These are phyloP conservation scores for Ramaria rubella DNA, from an alignment of 768 basidiomycete genomes.

Conservation along the genomic window DNA sequence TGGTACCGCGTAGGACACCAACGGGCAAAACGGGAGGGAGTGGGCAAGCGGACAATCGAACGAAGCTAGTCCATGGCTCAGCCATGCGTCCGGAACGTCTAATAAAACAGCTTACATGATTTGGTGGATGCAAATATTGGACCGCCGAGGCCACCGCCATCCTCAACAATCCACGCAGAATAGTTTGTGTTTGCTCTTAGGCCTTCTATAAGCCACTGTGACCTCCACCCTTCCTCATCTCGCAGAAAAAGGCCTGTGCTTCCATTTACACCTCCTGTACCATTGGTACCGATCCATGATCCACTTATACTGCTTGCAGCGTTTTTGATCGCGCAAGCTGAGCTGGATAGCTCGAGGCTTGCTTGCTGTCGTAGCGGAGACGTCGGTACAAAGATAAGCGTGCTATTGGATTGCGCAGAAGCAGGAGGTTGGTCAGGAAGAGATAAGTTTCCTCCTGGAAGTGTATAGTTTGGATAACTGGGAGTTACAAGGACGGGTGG, in stretches of 20 bases:
- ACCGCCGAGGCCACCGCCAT: slow-evolving; percentile 50
- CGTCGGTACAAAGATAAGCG: slow-evolving; percentile 51
- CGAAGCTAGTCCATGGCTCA: slow-evolving; percentile 35
- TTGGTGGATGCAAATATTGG: slow-evolving; percentile 74
- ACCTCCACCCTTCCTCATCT: slow-evolving; percentile 53
- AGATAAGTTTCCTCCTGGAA: slow-evolving; percentile 51
- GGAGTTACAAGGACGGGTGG: slow-evolving; percentile 30
- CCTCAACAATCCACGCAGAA: slow-evolving; percentile 60
- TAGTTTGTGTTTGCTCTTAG: slow-evolving; percentile 68
- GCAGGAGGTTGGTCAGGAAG: slow-evolving; percentile 36
- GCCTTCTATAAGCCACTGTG: slow-evolving; percentile 58
- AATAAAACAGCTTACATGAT: slow-evolving; percentile 41
- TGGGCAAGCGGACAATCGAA: slow-evolving; percentile 67
- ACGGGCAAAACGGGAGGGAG: slow-evolving; percentile 69
- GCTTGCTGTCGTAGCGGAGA: slow-evolving; percentile 22
- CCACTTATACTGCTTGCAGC: slow-evolving; percentile 18
- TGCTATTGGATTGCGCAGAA: slow-evolving; percentile 36
- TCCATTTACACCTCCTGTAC: slow-evolving; percentile 30
- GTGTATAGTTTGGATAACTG: slow-evolving; percentile 69
- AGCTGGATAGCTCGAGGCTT: slow-evolving; percentile 37
- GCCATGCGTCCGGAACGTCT: not conserved
- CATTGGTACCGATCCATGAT: slow-evolving; percentile 25
- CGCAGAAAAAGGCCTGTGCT: slow-evolving; percentile 45
- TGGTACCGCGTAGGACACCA: slow-evolving; percentile 62
- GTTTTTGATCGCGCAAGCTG: slow-evolving; percentile 51